phyloP scores from a whole-genome alignment of 2,329 filamentous ascomycete species.

The Thelonectria discophora region DNA sequence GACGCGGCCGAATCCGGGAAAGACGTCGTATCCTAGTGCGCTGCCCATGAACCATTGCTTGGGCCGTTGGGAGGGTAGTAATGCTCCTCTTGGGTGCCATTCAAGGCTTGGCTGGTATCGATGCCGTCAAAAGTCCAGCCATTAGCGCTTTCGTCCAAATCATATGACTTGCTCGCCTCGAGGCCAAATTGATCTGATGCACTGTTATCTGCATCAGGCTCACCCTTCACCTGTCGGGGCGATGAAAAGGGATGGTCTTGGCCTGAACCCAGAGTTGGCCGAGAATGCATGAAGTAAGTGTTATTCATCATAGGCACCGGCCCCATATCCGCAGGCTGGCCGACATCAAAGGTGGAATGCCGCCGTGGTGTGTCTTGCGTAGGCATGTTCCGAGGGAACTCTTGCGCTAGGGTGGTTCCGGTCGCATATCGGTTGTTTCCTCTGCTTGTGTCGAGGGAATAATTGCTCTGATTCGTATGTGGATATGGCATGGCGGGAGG shows the following conservation, averaged over 20 bases:
- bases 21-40: not conserved
- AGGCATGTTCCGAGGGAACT: constrained; percentile 41
- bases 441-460: constrained; percentile 33
- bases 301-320: constrained; percentile 23
- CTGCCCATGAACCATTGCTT: constrained; percentile 15
- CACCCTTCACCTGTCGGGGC: constrained; percentile 31
- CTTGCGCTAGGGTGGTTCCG: constrained; percentile 29
- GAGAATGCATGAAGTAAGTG: constrained; percentile 33
- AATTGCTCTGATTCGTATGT: constrained; percentile 31
- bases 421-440: constrained; percentile 28
- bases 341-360: constrained; percentile 33
- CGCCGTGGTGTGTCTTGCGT: constrained; percentile 25
- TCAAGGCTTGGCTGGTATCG: constrained; percentile 4
- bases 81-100: constrained; percentile 23
- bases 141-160: not conserved
- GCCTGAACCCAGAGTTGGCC: constrained; percentile 19
- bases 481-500: constrained; percentile 29
- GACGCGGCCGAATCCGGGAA: too few relatives aligned
- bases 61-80: constrained; percentile 23
- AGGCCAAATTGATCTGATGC: constrained; percentile 30
- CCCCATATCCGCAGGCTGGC: constrained; percentile 29
- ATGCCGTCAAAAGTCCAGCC: constrained; percentile 30
- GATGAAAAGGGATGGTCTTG: constrained; percentile 33
- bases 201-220: constrained; percentile 25
- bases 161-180: constrained; percentile 19